Conservation (phyloP, 495 filamentous ascomycete genomes). For the Mytilinidion resinicola region DNA sequence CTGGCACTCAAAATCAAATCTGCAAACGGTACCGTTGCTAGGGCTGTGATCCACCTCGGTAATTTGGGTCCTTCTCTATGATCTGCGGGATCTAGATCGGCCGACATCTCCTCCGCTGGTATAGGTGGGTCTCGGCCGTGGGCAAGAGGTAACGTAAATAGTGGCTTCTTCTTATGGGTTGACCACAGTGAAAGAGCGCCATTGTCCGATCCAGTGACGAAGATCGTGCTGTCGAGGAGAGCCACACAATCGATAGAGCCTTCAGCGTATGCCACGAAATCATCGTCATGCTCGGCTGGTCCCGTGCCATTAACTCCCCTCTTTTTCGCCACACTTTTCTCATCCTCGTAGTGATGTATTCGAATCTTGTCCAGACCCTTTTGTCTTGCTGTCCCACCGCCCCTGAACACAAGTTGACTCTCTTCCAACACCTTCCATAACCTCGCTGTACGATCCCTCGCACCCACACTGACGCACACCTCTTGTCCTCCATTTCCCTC, state of each 20-base stretch:
- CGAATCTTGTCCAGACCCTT: constrained; percentile 42
- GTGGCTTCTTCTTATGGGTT: constrained; percentile 86
- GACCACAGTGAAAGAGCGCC: constrained; percentile 83
- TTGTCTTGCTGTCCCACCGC: constrained; percentile 55
- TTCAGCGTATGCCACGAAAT: constrained; percentile 54
- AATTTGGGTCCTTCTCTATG: constrained; percentile 50
- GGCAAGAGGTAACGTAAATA: constrained; percentile 71
- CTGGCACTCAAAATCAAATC: constrained; percentile 84
- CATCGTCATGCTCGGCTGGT: constrained; percentile 2
- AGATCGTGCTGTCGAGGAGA: constrained; percentile 81
- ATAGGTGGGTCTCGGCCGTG: constrained; percentile 76
- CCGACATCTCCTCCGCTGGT: constrained; percentile 56
- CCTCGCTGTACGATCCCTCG: constrained; percentile 84
- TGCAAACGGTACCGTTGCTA: constrained; percentile 76
- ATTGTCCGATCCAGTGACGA: constrained; percentile 89
- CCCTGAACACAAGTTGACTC: constrained; percentile 88
- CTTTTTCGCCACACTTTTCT: constrained; percentile 18
- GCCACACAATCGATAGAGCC: constrained; percentile 86
- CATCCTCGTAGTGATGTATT: constrained; percentile 15
- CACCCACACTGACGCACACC: constrained; percentile 83
- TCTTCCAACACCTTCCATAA: constrained; percentile 97
- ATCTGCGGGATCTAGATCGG: constrained; percentile 53
- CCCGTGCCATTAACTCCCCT: constrained; percentile 1
- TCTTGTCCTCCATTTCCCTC: constrained; percentile 56
- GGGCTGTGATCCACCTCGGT: constrained; percentile 79